phyloP scores from a whole-genome alignment of 164 flowering plant species.

The Liriodendron chinense region DNA sequence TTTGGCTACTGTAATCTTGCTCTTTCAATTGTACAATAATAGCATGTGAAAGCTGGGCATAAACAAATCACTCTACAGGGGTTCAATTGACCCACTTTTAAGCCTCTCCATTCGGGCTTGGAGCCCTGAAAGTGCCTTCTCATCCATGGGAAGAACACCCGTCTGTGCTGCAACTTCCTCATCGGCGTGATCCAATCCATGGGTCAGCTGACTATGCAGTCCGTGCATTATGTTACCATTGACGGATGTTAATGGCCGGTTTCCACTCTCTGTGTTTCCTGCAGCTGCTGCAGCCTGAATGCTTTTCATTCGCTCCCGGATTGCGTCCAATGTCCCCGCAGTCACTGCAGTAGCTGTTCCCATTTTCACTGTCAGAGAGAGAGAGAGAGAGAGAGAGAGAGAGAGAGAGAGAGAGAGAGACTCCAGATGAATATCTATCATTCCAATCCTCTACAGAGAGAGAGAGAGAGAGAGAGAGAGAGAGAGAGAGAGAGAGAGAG shows the following conservation, averaged over 20 bases:
- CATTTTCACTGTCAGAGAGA: not conserved
- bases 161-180: conserved; percentile 40
- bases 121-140: conserved; percentile 89
- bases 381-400: not conserved
- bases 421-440: too few species aligned
- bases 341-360: conserved; percentile 41
- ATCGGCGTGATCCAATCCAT: conserved; percentile 30
- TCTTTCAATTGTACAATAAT: not conserved
- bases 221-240: conserved; percentile 51
- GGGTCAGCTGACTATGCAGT: conserved; percentile 28
- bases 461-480: not conserved
- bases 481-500: conserved; percentile 1
- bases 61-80: not conserved
- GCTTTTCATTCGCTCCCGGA: conserved; percentile 95
- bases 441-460: too few species aligned
- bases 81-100: conserved; percentile 80
- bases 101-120: conserved; percentile 99
- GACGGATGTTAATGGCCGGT: conserved; percentile 36
- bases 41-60: not conserved
- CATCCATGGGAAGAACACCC: conserved; percentile 85
- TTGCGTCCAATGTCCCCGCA: conserved; percentile 87
- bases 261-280: conserved; percentile 55
- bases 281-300: conserved; percentile 78
- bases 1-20: not conserved
- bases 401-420: not conserved